Evolutionary conservation across 257 asterid species (phyloP), one percentile per base, ranked within the genome.

Genomic region (Nemophila menziesii): DNA sequence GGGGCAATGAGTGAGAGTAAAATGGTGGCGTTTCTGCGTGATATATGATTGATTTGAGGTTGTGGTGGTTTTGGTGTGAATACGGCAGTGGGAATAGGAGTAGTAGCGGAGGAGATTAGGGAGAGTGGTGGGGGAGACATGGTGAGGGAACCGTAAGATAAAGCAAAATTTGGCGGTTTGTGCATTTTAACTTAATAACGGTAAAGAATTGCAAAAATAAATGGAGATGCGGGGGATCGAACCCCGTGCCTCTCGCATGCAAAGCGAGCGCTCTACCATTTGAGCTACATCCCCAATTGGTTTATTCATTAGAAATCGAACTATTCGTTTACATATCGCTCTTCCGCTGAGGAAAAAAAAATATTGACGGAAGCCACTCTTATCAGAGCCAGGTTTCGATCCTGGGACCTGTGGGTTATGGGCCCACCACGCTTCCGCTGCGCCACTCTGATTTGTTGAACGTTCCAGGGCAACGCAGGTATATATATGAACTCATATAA

Each of bases 351-450:
- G 6, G 8, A 10, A 43, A 43, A 11, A 44, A 19, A 8, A 23
- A 24, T 24, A 29, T 7, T 29, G 36, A 13, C 36, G 36, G 36
- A 29, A 29, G 36, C 36, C 1, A 29, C 36, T 29, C 36, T n/a
- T 87, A 89, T 83, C 95, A 80, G 82, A 89, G 93, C 92, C 79
- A 84, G 95, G 97, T 84, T 83, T 89, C 94, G 86, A 84, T 89
- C 98, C 95, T 84, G 82, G 92, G 95, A 80, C 97, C 96, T 79
- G 92, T 86, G 94, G 96, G 97, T 86, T 86, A 82, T 86, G 76
- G 69, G 72, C 75, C 75, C 72, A 69, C 76, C 94, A 81, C 92
- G 90, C 94, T 86, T 81, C 92, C 92, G 92, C 94, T 86, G 94
- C 94, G 90, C 94, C 96, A 86, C 92, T 86, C 82, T 82, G 89